Evolutionary conservation across 768 basidiomycete species (phyloP), one percentile per base, ranked within the genome.

Genomic region (Suillus hirtellus): DNA sequence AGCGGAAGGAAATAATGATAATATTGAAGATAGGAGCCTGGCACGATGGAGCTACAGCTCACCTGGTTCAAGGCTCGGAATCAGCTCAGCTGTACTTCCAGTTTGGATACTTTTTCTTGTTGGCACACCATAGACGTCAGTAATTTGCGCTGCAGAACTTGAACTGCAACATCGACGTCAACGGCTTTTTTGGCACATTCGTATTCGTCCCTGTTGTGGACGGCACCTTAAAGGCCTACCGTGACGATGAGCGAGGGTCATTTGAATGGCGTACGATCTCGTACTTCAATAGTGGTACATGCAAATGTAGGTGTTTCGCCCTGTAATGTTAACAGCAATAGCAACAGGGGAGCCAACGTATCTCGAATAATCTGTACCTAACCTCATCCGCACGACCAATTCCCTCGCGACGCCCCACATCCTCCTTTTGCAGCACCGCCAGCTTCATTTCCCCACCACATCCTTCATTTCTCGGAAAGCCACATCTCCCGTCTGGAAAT

Each of bases 341-440:
- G 11, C 27, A 17, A 56, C 56, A 42, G 1, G 56, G 17, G 27
- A 76, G 73, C 90, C 91, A 93, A n/a, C 86, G 86, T 73, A 93
- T 89, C 77, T 84, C 82, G 70, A 85, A 92, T 62, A 90, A 70
- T 67, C 73, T 80, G 70, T 93, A 95, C 34, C 84, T 85, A 63
- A 80, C 80, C 76, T 93, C 89, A 71, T 91, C 86, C 59, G 84
- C 86, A 64, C 89, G 78, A 54, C 91, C 88, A 60, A 87, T 79
- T 27, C 88, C 84, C 17, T 78, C 79, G 61, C 80, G 76, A 63
- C 81, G 81, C 50, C 75, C 80, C 35, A 89, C 68, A 31, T 80
- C 80, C 64, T 84, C 80, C 63, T 75, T 70, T 46, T 78, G 72
- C 63, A 87, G 66, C 27, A 91, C 80, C 47, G 71, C 81, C 61